These are phyloP conservation scores for Strobilomyces dryophilus DNA, from an alignment of 768 basidiomycete species.

Conservation along the genomic window DNA sequence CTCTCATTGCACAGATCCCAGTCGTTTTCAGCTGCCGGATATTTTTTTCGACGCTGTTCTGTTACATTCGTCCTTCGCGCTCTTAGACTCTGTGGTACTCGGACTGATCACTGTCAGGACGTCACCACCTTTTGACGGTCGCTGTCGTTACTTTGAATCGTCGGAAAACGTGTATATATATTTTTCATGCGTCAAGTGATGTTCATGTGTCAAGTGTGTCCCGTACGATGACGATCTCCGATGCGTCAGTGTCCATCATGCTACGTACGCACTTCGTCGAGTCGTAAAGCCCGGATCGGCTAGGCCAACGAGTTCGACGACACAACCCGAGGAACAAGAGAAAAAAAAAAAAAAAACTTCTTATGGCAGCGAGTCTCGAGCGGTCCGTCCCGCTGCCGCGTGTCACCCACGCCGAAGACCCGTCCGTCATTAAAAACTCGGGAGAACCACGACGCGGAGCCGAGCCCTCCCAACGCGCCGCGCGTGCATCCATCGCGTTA, in stretches of 20 bases:
- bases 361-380: not conserved
- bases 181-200: not conserved
- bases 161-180: not conserved
- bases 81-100: not conserved
- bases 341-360: not conserved
- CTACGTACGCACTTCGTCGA: not conserved
- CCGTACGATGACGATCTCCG: not conserved
- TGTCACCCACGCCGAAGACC: not conserved
- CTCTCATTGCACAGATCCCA: not conserved
- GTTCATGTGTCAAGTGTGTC: not conserved
- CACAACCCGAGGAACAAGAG: not conserved
- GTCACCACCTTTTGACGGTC: not conserved
- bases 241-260: not conserved
- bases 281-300: not conserved
- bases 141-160: not conserved
- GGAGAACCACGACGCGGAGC: conserved; percentile 6
- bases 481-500: too few species aligned
- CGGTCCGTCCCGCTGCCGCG: not conserved
- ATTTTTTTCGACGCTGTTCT: not conserved
- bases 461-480: conserved; percentile 1
- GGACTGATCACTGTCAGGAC: not conserved
- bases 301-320: not conserved
- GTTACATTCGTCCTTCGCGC: not conserved
- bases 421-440: not conserved
- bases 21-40: not conserved